Conservation (phyloP, 1,284 basidiomycete species). For the Cutaneotrichosporon spelunceum region DNA sequence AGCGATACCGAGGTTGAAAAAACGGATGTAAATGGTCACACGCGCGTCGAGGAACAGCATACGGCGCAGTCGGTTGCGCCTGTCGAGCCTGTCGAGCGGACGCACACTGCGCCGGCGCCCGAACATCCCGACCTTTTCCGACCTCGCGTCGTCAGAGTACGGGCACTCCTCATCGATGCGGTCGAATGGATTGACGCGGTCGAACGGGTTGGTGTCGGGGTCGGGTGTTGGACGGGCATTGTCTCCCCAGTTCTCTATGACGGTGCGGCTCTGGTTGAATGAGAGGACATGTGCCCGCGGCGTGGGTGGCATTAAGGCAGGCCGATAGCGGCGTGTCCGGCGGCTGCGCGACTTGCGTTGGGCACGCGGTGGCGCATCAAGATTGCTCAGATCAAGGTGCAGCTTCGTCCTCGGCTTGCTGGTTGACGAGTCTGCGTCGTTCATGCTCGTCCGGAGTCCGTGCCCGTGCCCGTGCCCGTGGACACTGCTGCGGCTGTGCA, state of each 20-base stretch:
- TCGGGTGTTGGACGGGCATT: constrained; percentile 11
- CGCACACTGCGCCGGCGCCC: constrained; percentile 5
- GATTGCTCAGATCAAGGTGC: background rate
- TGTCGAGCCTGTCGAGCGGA: constrained; percentile 25
- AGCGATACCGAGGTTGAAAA: constrained; percentile 54
- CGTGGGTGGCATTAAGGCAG: constrained; percentile 19
- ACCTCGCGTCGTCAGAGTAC: constrained; percentile 9
- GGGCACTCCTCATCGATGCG: constrained; percentile 23
- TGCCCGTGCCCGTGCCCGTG: background rate
- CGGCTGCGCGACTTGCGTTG: constrained; percentile 9
- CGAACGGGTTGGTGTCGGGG: constrained; percentile 18
- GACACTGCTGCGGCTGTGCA: background rate
- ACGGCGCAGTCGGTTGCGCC: constrained; percentile 42
- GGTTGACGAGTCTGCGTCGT: background rate
- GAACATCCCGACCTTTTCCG: constrained; percentile 13
- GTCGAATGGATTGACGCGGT: constrained; percentile 25
- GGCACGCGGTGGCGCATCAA: background rate
- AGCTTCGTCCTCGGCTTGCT: background rate
- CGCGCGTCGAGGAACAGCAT: constrained; percentile 53
- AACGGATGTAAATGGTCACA: constrained; percentile 56
- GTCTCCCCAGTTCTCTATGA: constrained; percentile 13
- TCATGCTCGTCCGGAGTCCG: background rate
- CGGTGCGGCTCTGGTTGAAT: background rate
- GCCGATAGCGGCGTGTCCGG: constrained; percentile 14
- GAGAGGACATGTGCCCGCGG: constrained; percentile 8